phyloP scores from a whole-genome alignment of 257 asterid genomes.

The Thymus quinquecostatus region DNA sequence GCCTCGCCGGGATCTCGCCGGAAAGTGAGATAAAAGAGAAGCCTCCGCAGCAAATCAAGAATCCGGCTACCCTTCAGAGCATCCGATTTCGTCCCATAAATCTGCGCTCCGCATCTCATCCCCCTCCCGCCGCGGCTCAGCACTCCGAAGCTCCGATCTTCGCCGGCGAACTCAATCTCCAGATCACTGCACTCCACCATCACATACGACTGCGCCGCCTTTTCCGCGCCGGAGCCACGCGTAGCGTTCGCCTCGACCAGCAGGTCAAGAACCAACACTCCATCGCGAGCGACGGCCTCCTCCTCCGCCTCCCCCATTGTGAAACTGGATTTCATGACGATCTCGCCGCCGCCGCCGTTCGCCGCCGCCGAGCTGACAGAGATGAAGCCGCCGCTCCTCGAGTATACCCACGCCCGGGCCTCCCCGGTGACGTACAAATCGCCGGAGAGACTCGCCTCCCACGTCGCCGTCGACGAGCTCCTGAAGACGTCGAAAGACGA shows the following conservation, averaged over 20 bases:
- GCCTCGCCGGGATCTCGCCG: not conserved
- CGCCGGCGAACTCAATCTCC: not conserved
- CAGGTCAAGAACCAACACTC: not conserved
- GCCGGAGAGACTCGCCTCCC: not conserved
- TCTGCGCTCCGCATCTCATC: not conserved
- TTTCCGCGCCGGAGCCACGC: not conserved
- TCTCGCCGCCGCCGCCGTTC: not conserved
- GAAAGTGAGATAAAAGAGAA: not conserved
- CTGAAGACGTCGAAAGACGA: not conserved
- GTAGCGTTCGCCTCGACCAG: slow-evolving; percentile 6
- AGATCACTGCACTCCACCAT: not conserved
- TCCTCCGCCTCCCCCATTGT: not conserved
- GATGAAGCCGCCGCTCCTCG: not conserved
- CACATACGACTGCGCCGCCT: not conserved
- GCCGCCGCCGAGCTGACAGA: not conserved
- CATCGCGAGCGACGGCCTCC: not conserved
- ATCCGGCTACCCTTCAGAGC: not conserved
- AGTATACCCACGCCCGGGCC: slow-evolving; percentile 12
- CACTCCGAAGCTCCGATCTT: not conserved
- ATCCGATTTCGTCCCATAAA: not conserved
- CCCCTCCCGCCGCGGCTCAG: not conserved
- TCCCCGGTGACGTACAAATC: not conserved
- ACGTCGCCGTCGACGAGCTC: not conserved
- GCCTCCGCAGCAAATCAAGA: not conserved
- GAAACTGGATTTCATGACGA: not conserved